Conservation (phyloP, 176 grass and related monocot genomes). For the Canna indica region DNA sequence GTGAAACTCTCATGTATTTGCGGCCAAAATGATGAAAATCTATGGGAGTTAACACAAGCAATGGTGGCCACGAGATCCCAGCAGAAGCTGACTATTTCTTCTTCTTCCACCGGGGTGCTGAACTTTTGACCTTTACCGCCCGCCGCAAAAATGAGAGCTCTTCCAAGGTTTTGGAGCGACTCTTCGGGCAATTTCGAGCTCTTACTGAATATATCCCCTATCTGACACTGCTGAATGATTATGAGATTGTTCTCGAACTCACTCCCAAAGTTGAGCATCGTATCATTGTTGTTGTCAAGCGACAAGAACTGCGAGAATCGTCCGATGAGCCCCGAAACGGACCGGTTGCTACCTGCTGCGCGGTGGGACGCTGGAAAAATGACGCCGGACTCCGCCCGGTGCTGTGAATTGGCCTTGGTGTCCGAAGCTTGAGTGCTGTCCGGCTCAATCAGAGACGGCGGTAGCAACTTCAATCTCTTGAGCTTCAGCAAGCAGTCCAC, state of each 20-base stretch:
- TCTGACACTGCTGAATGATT: conserved; percentile 80
- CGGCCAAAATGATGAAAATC: conserved; percentile 62
- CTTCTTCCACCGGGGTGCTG: conserved; percentile 79
- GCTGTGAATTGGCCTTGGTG: conserved; percentile 5
- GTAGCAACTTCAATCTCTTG: conserved; percentile 72
- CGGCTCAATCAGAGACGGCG: conserved; percentile 38
- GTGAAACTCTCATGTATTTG: conserved; percentile 66
- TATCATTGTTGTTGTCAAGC: conserved; percentile 37
- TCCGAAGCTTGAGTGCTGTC: conserved; percentile 11
- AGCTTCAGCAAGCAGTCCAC: conserved; percentile 90
- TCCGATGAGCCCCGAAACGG: conserved; percentile 77
- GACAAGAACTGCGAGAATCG: conserved; percentile 87
- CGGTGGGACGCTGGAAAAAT: conserved; percentile 66
- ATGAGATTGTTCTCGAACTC: conserved; percentile 91
- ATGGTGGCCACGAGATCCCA: conserved; percentile 62
- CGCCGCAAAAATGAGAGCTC: conserved; percentile 62
- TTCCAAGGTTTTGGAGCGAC: conserved; percentile 62
- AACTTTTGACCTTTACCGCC: conserved; percentile 88
- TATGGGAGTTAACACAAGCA: conserved; percentile 35
- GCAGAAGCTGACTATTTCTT: conserved; percentile 73
- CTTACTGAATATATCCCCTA: conserved; percentile 67
- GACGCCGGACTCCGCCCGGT: conserved; percentile 39
- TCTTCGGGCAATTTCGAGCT: conserved; percentile 71
- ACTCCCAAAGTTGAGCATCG: conserved; percentile 50
- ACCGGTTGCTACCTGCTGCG: conserved; percentile 40